phyloP scores from a whole-genome alignment of 768 basidiomycete genomes.

The Leccinum ochraceum region DNA sequence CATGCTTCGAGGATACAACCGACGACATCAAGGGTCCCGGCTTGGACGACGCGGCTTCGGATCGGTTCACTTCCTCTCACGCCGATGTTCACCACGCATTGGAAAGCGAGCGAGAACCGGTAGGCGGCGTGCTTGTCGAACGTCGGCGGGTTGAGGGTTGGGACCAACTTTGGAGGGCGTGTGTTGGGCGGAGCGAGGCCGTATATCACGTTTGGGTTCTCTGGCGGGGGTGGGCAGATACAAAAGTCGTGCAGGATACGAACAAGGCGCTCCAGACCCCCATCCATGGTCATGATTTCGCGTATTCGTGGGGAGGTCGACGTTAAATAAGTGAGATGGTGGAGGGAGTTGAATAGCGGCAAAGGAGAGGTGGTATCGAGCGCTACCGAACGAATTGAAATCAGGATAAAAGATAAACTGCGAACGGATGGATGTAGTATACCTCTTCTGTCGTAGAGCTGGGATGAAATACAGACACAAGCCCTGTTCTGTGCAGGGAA shows the following conservation, averaged over 20 bases:
- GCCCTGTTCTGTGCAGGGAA: conserved; percentile 96
- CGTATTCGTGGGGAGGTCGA: conserved; percentile 97
- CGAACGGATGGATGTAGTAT: conserved; percentile 28
- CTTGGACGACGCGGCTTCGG: conserved; percentile 89
- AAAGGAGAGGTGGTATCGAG: conserved; percentile 58
- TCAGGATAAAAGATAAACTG: conserved; percentile 4
- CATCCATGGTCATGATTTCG: conserved; percentile 98
- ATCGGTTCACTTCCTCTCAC: conserved; percentile 94
- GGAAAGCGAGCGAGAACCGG: conserved; percentile 91
- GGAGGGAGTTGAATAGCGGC: conserved; percentile 90
- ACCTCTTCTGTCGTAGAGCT: conserved; percentile 96
- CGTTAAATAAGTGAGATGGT: conserved; percentile 94
- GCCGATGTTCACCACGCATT: conserved; percentile 96
- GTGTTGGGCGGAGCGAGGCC: conserved; percentile 70
- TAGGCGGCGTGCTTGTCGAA: conserved; percentile 87
- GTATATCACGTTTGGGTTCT: conserved; percentile 74
- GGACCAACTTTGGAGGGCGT: conserved; percentile 50
- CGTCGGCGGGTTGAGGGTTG: conserved; percentile 64
- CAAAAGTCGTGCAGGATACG: conserved; percentile 90
- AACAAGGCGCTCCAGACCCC: conserved; percentile 94
- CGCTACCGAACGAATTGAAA: conserved; percentile 31
- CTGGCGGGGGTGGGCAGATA: conserved; percentile 77
- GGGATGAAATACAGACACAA: conserved; percentile 90
- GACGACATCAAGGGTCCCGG: conserved; percentile 90
- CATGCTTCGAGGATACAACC: conserved; percentile 93